Base-by-base conservation (phyloP, 805 yeast species). In the Crinitomyces ghanaensis region DNA sequence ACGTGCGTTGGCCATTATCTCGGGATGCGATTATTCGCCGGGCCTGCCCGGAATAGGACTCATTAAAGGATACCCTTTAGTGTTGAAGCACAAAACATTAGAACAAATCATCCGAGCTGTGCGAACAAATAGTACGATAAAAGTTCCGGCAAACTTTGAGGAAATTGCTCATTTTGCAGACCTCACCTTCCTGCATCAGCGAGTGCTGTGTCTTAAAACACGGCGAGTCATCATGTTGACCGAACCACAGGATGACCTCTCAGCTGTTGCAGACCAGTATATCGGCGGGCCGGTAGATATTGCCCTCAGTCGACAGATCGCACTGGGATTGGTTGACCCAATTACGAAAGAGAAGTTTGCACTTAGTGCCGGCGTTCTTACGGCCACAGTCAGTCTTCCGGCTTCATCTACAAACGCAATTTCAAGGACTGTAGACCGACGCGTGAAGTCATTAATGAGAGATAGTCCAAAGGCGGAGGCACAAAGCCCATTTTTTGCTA, bases 11-110 rank as follows among this genome's bases (percentile, higher is more conserved):
- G 97, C 95, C 2, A 77, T 86, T 44, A 51, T 91, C 4, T 72
- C 94, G n/a, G 99, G 99, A 0, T 91, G 99, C 58, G 99, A 91
- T 54, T 91, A 91, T 50, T 82, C 95, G 0, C 72, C 73, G 35
- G 98, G 99, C 0, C 63, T 91, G 5, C 70, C 78, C 0, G 77
- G 79, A 2, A 65, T 88, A 11, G 99, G 98, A 0, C 63, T 85
- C 6, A 71, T 74, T 28, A 80, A 77, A 18, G 93, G 96, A 0
- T 69, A 79, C 34, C 61, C 59, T 26, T 51, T 78, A 28, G 74
- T 83, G 2, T 62, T 63, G 34, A 62, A 67, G 36, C 65, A 64
- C 45, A 54, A 59, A 15, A 62, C 65, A 2, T 63, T 77, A 43
- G 77, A 76, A 11, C 62, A 71, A 24, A 29, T 34, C 4, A 19